Conservation (phyloP, 2,329 filamentous ascomycete genomes). For the Phyllosticta citribraziliensis region DNA sequence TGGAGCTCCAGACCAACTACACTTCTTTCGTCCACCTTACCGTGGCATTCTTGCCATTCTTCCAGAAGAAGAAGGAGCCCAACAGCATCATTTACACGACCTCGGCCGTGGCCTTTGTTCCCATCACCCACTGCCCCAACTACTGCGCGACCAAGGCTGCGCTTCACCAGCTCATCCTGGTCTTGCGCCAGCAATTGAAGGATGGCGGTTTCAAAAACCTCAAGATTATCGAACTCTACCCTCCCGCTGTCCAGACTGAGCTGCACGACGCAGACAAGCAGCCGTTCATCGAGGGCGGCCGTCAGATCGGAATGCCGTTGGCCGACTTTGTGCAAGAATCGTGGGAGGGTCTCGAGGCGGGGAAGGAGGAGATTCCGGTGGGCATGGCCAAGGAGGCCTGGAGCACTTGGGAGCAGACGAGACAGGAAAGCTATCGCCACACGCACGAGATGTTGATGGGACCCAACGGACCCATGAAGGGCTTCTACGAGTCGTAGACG, state of each 20-base stretch:
- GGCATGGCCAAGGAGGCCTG: constrained; percentile 34
- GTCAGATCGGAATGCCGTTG: constrained; percentile 45
- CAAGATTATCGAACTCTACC: constrained; percentile 46
- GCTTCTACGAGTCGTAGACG: constrained; percentile 1
- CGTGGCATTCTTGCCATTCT: constrained; percentile 39
- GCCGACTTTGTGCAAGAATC: constrained; percentile 42
- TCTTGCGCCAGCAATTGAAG: constrained; percentile 41
- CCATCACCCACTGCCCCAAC: constrained; percentile 38
- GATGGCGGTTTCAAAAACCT: constrained; percentile 34
- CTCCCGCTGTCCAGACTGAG: constrained; percentile 48
- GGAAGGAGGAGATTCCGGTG: constrained; percentile 44
- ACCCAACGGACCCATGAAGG: not conserved
- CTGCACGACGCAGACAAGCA: constrained; percentile 46
- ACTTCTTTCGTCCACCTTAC: constrained; percentile 40
- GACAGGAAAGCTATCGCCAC: constrained; percentile 29
- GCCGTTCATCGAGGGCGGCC: constrained; percentile 42
- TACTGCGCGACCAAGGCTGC: constrained; percentile 49
- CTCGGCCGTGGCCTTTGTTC: constrained; percentile 41
- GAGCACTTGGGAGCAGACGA: constrained; percentile 38
- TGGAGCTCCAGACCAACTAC: constrained; percentile 45
- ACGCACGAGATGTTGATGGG: constrained; percentile 4
- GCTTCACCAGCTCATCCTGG: constrained; percentile 44
- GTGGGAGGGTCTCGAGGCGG: constrained; percentile 35
- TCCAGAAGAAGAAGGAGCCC: constrained; percentile 35
- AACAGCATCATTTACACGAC: constrained; percentile 40